These are phyloP conservation scores for Ophiognomonia clavigignenti-juglandacearum DNA, from an alignment of 2,329 filamentous ascomycete species.

Conservation along the genomic window DNA sequence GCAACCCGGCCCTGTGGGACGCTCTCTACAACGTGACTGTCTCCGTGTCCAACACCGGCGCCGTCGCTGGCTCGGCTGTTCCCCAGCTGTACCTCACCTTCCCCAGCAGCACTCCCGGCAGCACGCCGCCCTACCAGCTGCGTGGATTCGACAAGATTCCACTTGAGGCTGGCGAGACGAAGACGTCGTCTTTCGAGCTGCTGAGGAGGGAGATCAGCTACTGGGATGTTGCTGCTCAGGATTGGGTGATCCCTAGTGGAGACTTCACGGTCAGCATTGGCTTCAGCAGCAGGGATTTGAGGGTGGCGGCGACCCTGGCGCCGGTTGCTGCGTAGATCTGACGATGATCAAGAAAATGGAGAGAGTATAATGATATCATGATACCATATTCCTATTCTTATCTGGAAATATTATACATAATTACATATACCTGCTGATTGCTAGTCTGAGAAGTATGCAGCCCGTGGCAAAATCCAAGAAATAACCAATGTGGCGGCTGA, in stretches of 20 bases:
- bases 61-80: conserved; percentile 46
- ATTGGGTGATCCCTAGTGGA: conserved; percentile 33
- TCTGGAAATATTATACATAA: too few species aligned
- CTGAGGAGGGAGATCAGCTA: conserved; percentile 43
- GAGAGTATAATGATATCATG: too few species aligned
- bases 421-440: too few species aligned
- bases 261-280: conserved; percentile 27
- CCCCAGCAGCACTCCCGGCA: conserved; percentile 36
- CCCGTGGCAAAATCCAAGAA: too few species aligned
- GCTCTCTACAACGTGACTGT: conserved; percentile 43
- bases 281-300: conserved; percentile 24
- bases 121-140: conserved; percentile 44
- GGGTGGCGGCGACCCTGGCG: too few species aligned
- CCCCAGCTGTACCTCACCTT: conserved; percentile 52
- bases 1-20: conserved; percentile 53
- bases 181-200: conserved; percentile 38
- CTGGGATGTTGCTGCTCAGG: conserved; percentile 39
- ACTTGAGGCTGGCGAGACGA: conserved; percentile 35
- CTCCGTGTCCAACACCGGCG: conserved; percentile 48
- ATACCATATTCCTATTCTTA: too few species aligned
- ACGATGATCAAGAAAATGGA: too few species aligned
- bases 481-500: too few species aligned
- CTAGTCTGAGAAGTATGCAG: too few species aligned
- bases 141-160: conserved; percentile 48
- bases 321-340: too few species aligned